These are phyloP conservation scores for Fusarium solani-melongenae DNA, from an alignment of 2,329 filamentous ascomycete species.

Conservation along the genomic window DNA sequence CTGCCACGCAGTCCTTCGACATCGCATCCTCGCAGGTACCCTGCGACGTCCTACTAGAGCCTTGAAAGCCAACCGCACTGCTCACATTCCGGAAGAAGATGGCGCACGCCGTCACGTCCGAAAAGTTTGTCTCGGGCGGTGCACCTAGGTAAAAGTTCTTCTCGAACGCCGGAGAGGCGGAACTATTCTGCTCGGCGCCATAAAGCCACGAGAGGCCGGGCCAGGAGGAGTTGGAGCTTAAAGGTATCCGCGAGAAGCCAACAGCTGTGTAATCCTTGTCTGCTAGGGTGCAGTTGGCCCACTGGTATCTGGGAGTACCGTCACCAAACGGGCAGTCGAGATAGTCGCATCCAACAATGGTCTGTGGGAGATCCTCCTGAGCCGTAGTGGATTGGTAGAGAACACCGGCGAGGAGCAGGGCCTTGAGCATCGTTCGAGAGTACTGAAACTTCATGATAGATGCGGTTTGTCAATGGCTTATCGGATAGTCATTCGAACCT, in stretches of 20 bases:
- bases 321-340: constrained; percentile 5
- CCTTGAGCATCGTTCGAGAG: neutral
- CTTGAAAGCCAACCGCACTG: neutral
- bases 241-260: constrained; percentile 11
- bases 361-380: neutral
- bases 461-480: neutral
- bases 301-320: neutral
- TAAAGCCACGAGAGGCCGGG: constrained; percentile 17
- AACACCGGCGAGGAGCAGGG: neutral
- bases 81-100: constrained; percentile 13
- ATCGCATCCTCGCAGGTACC: constrained; percentile 17
- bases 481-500: neutral
- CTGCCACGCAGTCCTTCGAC: constrained; percentile 11
- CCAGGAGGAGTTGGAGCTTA: neutral
- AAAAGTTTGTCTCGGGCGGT: neutral
- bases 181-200: neutral
- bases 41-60: neutral
- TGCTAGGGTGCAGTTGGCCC: constrained; percentile 8
- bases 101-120: constrained; percentile 4
- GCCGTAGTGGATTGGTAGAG: neutral
- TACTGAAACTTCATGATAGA: neutral
- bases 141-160: constrained; percentile 24
- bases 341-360: constrained; percentile 15
- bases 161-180: neutral
- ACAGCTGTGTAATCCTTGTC: constrained; percentile 1